Evolutionary conservation across 2,329 filamentous ascomycete genomes (phyloP), one percentile per base, ranked within the genome.

Genomic region (Colletotrichum chlorophyti): DNA sequence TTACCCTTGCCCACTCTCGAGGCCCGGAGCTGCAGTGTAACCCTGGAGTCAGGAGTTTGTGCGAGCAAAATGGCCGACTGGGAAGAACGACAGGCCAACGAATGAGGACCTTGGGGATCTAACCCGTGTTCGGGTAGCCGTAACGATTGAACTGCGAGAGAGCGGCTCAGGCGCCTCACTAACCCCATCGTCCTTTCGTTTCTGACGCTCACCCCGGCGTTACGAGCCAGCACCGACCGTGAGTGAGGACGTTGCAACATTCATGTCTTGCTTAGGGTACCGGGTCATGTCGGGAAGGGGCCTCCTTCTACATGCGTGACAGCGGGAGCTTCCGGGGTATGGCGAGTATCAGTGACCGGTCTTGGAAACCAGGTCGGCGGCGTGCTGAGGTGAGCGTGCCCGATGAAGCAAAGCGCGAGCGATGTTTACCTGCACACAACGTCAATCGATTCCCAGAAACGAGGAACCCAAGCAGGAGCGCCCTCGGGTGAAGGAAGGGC

Each of bases 21-120:
- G n/a, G 12, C 23, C 27, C 34, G 35, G n/a, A 38, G 41, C 49
- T 58, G 41, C 54, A 53, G 50, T 47, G 49, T 37, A 35, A 47
- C 54, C 21, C 35, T 19, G 31, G 17, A 35, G 49, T 47, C 34
- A 58, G 41, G 41, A 46, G 23, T 26, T 57, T 41, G 41, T 47
- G 35, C 54, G 34, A 53, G 53, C 41, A 53, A 58, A 58, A 47
- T 53, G 49, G 41, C 54, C 54, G 54, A 58, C 54, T 53, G 48
- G 54, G 23, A 31, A 23, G 23, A 51, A 23, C 29, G 24, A 57
- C 23, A 41, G 37, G 46, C 32, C 32, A 32, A 27, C 17, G 31
- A 27, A 32, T 14, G 21, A 38, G n/a, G 14, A 14, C 12, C n/a
- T 15, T 35, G 42, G 50, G 43, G 40, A 23, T 21, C 19, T 35